Percentiles rank a stretch among this genome's conserved stretches.
These are phyloP conservation scores for Cryptosporidium sp. DNA, from an alignment of 169 alveolate genomes.

Conservation along the genomic window DNA sequence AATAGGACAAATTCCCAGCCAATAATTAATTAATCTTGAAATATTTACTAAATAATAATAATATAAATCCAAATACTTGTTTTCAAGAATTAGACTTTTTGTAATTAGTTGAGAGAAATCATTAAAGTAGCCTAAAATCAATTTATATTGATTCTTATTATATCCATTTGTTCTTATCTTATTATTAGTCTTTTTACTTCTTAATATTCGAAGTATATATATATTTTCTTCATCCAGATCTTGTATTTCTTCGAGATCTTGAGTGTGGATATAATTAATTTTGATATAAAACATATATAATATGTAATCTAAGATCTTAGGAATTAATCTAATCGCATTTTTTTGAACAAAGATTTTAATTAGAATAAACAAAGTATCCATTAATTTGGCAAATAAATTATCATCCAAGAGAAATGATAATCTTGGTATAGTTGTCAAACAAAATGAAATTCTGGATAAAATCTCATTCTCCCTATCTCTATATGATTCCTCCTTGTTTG, in stretches of 20 bases:
- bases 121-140: background rate
- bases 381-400: background rate
- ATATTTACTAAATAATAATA: slow-evolving; percentile 21
- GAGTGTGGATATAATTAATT: slow-evolving; percentile 3
- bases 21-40: slow-evolving; percentile 23
- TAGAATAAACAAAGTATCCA: slow-evolving; percentile 12
- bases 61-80: slow-evolving; percentile 17
- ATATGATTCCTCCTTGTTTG: background rate
- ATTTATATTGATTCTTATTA: slow-evolving; percentile 3
- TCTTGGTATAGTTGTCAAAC: background rate
- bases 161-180: background rate
- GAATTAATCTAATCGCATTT: background rate
- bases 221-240: background rate
- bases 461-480: slow-evolving; percentile 5
- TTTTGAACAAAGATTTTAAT: background rate
- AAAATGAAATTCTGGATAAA: slow-evolving; percentile 1
- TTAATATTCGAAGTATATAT: background rate
- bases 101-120: slow-evolving; percentile 3
- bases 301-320: slow-evolving; percentile 1
- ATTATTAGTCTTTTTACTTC: background rate
- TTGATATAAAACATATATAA: slow-evolving; percentile 18
- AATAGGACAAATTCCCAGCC: slow-evolving; percentile 15
- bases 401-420: slow-evolving; percentile 20
- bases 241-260: slow-evolving; percentile 2
- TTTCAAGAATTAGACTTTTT: slow-evolving; percentile 2